Conservation (phyloP, 306 rosid species). For the Prunus dulcis region DNA sequence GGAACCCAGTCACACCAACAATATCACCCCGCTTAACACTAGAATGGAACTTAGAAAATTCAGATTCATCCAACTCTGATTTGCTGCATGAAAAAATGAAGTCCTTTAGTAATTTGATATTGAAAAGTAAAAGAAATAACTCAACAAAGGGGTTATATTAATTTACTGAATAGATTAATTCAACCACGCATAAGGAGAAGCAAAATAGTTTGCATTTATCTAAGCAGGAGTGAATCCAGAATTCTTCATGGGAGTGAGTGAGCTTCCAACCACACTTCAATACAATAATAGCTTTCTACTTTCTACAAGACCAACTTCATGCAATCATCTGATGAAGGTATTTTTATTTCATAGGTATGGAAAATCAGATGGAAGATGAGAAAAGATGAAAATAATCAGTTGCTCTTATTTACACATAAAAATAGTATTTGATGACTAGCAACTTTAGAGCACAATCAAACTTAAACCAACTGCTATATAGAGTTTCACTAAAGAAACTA, state of each 20-base stretch:
- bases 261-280: background rate
- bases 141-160: background rate
- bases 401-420: background rate
- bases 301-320: background rate
- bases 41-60: slow-evolving; percentile 66
- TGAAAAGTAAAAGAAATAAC: background rate
- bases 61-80: slow-evolving; percentile 58
- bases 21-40: slow-evolving; percentile 82
- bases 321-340: background rate
- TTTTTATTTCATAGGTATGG: background rate
- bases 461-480: background rate
- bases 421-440: background rate
- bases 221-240: background rate
- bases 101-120: background rate
- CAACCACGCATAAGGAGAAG: background rate
- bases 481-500: background rate
- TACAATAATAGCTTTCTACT: background rate
- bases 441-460: background rate
- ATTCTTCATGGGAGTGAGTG: background rate
- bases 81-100: slow-evolving; percentile 50
- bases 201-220: background rate
- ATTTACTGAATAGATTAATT: background rate
- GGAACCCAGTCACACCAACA: slow-evolving; percentile 81
- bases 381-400: background rate
- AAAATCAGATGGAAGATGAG: background rate